Percentiles rank a stretch among this genome's conserved stretches.
These are phyloP conservation scores for Rhodamnia argentea DNA, from an alignment of 345 rosid genomes.

Conservation along the genomic window DNA sequence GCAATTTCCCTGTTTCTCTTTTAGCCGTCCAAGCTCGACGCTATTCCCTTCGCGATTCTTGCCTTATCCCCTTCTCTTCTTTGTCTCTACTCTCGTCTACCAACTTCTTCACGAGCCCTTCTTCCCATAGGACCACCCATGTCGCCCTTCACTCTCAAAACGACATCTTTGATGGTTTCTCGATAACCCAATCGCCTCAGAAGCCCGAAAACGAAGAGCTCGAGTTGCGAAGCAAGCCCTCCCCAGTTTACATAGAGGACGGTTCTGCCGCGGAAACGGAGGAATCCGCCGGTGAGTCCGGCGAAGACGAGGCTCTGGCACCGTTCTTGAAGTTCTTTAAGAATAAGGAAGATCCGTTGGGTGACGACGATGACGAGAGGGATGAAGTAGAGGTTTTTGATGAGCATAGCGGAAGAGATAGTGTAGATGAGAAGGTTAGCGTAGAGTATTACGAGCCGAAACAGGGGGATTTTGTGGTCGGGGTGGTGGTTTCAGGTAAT, in stretches of 20 bases:
- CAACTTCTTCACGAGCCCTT: neutral
- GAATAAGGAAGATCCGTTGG: slow-evolving; percentile 21
- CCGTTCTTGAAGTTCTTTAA: slow-evolving; percentile 83
- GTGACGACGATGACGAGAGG: slow-evolving; percentile 10
- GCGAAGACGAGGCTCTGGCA: slow-evolving; percentile 55
- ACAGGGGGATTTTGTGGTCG: slow-evolving; percentile 76
- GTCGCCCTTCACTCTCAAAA: neutral
- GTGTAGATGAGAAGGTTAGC: slow-evolving; percentile 17
- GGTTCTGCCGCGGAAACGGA: slow-evolving; percentile 20
- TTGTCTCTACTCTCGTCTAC: neutral
- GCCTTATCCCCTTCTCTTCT: neutral
- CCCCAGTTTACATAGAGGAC: slow-evolving; percentile 17
- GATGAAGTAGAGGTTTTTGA: slow-evolving; percentile 13
- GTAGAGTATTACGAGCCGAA: slow-evolving; percentile 80
- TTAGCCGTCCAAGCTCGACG: neutral
- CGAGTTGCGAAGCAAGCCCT: slow-evolving; percentile 61
- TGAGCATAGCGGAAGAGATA: neutral
- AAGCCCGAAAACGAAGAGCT: slow-evolving; percentile 30
- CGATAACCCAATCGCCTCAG: neutral
- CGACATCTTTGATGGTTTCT: neutral
- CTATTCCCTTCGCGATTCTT: neutral
- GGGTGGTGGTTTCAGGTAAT: slow-evolving; percentile 96
- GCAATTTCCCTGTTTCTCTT: neutral
- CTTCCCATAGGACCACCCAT: neutral
- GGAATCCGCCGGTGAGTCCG: slow-evolving; percentile 10